phyloP scores from a whole-genome alignment of 192 early-diverging fungal genomes.

The Rhizoclosmatium sp. region DNA sequence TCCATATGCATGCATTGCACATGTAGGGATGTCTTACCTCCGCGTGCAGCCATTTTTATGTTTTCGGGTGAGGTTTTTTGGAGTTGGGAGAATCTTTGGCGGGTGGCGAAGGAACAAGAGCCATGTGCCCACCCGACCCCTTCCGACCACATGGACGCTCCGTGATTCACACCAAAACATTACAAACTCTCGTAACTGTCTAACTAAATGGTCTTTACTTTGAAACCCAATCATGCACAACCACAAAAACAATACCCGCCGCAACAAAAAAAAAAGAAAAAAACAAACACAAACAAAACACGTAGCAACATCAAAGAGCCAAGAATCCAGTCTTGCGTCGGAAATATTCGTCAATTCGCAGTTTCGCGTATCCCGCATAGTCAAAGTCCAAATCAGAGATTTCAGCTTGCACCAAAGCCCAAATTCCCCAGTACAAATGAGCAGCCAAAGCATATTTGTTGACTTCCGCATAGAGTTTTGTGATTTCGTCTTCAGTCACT shows the following conservation, averaged over 20 bases:
- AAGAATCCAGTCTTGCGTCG: conserved; percentile 36
- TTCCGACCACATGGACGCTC: no score
- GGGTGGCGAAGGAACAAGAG: no score
- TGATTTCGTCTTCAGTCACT: conserved; percentile 58
- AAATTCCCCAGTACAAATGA: conserved; percentile 88
- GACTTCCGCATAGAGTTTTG: conserved; percentile 78
- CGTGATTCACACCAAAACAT: no score
- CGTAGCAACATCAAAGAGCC: conserved; percentile 27
- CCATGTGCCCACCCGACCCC: no score
- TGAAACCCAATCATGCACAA: not conserved
- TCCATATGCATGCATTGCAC: no score
- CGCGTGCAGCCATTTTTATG: no score
- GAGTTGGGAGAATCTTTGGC: no score
- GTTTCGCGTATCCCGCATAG: conserved; percentile 87
- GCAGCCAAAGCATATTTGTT: conserved; percentile 85
- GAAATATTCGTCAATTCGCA: conserved; percentile 78
- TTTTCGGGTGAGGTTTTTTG: no score
- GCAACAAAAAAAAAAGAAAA: conserved; percentile 21
- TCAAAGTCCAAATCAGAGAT: conserved; percentile 96
- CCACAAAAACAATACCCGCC: not conserved
- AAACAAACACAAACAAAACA: not conserved
- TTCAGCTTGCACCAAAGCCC: conserved; percentile 71
- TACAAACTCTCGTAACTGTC: no score
- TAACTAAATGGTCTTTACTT: no score
- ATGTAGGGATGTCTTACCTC: no score